Conservation (phyloP, 345 rosid species). For the Bruguiera parviflora region DNA sequence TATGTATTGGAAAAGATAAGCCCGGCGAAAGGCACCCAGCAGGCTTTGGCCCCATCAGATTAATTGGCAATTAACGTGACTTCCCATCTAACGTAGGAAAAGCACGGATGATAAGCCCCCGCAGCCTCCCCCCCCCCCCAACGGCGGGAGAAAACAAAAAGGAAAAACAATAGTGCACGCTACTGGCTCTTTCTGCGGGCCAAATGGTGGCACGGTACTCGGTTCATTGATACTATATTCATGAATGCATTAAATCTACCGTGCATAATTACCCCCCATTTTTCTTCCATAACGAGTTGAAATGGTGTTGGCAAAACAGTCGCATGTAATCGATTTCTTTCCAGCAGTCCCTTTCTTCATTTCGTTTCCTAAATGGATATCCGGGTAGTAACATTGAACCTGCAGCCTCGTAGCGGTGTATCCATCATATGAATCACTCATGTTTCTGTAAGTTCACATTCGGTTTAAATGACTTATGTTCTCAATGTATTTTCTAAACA, state of each 20-base stretch:
- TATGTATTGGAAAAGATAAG: neutral
- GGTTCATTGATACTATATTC: neutral
- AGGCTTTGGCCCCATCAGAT: too few species aligned
- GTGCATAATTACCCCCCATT: neutral
- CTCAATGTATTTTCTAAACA: neutral
- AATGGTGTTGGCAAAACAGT: neutral
- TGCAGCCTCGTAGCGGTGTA: too few species aligned
- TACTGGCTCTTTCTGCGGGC: neutral
- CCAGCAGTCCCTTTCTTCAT: neutral
- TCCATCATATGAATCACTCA: neutral
- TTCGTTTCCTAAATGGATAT: neutral
- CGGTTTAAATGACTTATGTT: neutral
- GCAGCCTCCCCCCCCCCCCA: too few species aligned
- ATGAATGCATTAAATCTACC: neutral
- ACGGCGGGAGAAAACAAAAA: neutral
- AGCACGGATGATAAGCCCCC: too few species aligned
- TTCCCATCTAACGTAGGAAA: too few species aligned
- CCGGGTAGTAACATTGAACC: slow-evolving; percentile 2
- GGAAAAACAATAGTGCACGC: slow-evolving; percentile 2
- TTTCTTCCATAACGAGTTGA: neutral
- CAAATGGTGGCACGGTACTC: neutral
- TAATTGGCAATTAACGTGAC: too few species aligned
- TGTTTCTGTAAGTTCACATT: neutral
- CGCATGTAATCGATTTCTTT: neutral
- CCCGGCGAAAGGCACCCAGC: neutral